Evolutionary conservation across 2,329 filamentous ascomycete species (phyloP), one percentile per base, ranked within the genome.

Genomic region (Colletotrichum nymphaeae): DNA sequence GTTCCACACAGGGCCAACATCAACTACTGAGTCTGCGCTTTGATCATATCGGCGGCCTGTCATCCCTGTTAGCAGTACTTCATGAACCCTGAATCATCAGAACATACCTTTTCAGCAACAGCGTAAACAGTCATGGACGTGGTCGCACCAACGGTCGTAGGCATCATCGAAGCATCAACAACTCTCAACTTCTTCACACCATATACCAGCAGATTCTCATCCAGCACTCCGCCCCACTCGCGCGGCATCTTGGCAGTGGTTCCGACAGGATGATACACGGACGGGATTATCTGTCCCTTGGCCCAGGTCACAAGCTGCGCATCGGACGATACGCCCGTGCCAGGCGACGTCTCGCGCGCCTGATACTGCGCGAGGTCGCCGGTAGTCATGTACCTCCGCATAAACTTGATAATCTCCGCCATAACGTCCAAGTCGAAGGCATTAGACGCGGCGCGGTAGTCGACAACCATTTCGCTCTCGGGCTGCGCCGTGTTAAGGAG

Each of bases 201-300:
- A 26, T 80, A 77, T n/a, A 81, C 80, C 53, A 72, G 24, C 60
- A 81, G 35, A 1, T 77, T 72, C 69, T 78, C 76, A 49, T 79
- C 78, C 0, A 81, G 78, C 5, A 79, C 77, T 5, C 80, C 80
- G 2, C 80, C 80, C 37, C 71, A 74, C 64, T 80, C 73, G 26
- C 75, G 74, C 1, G 78, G 77, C 77, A 79, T 77, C 77, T 78
- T 81, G 26, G 79, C 76, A 3, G 76, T 75, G 3, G 79, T 81
- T 11, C 78, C 78, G 4, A 77, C 72, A 9, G 79, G 79, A 57
- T 81, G 79, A 65, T 73, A 79, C 3, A 78, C 74, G 28, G 77
- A 77, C 3, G 79, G 78, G 28, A 78, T 78, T 35, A 78, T 74
- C 49, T 76, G 68, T 0, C 69, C 68, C 60, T 63, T 75, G 6